Conservation (phyloP, 2,329 filamentous ascomycete genomes). For the Claviceps paspali region DNA sequence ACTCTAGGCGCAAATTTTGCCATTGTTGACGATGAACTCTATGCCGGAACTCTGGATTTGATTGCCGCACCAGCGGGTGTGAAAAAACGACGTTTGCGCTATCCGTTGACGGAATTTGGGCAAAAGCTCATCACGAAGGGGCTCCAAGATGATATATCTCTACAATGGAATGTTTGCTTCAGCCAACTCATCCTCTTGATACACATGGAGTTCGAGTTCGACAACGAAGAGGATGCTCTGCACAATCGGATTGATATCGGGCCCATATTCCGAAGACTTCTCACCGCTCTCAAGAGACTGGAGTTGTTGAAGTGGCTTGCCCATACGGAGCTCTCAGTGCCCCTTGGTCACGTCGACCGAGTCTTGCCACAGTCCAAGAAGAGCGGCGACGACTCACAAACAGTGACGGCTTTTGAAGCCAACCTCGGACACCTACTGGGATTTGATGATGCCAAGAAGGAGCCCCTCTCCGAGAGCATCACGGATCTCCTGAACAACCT, state of each 20-base stretch:
- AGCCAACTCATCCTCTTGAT: constrained; percentile 71
- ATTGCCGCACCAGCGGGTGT: constrained; percentile 30
- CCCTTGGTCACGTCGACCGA: constrained; percentile 25
- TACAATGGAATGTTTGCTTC: constrained; percentile 60
- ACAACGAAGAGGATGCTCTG: constrained; percentile 53
- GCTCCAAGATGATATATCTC: constrained; percentile 60
- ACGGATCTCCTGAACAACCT: constrained; percentile 52
- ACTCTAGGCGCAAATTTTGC: constrained; percentile 52
- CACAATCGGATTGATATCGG: constrained; percentile 49
- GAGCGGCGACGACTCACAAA: constrained; percentile 28
- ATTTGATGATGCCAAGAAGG: constrained; percentile 33
- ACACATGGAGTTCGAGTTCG: constrained; percentile 73
- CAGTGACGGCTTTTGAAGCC: constrained; percentile 43
- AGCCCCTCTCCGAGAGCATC: constrained; percentile 41
- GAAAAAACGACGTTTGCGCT: constrained; percentile 28
- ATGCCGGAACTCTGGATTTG: constrained; percentile 32
- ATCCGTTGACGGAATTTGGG: constrained; percentile 59
- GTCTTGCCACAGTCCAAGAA: constrained; percentile 24
- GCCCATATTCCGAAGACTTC: constrained; percentile 51
- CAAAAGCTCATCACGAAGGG: constrained; percentile 59
- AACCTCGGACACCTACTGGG: constrained; percentile 49
- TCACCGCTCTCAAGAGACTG: constrained; percentile 55
- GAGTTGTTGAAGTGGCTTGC: constrained; percentile 60
- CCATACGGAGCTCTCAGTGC: constrained; percentile 39
- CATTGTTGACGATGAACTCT: constrained; percentile 40